A percentile compares a stretch with the other conserved stretches of the same genome.
These are phyloP conservation scores for Yarrowia sp. DNA, from an alignment of 805 yeast species.

Conservation along the genomic window DNA sequence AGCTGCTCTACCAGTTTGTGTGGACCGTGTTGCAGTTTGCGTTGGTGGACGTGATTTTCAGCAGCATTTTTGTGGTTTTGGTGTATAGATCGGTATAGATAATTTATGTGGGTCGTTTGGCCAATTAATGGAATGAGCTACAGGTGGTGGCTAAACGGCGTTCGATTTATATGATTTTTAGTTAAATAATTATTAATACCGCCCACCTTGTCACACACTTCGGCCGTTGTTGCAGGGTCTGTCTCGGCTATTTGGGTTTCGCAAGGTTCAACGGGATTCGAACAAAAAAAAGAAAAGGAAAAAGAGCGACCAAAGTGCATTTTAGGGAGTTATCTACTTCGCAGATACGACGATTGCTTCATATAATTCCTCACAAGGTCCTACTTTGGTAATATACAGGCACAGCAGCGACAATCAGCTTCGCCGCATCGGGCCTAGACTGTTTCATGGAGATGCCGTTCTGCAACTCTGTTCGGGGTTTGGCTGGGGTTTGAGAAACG, in stretches of 20 bases:
- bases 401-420: too few species aligned
- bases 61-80: slow-evolving; percentile 3
- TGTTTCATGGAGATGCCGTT: too few species aligned
- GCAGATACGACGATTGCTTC: background rate
- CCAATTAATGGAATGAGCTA: too few species aligned
- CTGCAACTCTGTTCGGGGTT: too few species aligned
- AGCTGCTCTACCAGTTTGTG: slow-evolving; percentile 70
- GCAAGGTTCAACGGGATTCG: background rate
- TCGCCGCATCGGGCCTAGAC: too few species aligned
- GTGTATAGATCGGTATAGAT: slow-evolving; percentile 17
- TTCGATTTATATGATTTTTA: too few species aligned
- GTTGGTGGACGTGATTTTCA: slow-evolving; percentile 30
- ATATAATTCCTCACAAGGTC: too few species aligned
- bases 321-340: background rate
- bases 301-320: too few species aligned
- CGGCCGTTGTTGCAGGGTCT: background rate
- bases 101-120: too few species aligned
- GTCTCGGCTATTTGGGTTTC: background rate
- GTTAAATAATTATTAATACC: background rate
- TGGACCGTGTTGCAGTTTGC: slow-evolving; percentile 52
- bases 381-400: too few species aligned
- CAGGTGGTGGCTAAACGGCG: too few species aligned
- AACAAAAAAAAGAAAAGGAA: background rate
- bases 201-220: background rate
- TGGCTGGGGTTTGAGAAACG: too few species aligned